Evolutionary conservation across 768 basidiomycete species (phyloP).

Genomic region (Serendipita indica): DNA sequence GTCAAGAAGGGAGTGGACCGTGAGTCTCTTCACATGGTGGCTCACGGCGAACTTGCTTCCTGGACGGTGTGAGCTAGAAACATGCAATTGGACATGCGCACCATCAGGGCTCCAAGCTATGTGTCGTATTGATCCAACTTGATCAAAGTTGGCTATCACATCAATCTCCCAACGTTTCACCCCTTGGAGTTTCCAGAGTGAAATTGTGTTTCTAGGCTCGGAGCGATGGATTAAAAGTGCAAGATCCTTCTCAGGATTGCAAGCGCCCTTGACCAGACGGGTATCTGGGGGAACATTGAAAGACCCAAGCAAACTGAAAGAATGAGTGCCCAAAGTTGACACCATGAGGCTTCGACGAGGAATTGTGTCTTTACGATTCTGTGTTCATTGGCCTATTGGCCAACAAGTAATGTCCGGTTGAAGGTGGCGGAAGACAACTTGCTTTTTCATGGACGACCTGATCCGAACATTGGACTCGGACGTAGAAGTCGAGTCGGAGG

Average conservation of each 20-base stretch:
- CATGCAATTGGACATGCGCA: not conserved
- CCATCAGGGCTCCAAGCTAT: constrained; percentile 3
- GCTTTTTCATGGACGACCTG: constrained; percentile 36
- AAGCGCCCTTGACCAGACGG: not conserved
- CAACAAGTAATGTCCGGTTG: not conserved
- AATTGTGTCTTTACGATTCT: too few species aligned
- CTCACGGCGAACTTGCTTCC: constrained; percentile 3
- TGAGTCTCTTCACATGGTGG: not conserved
- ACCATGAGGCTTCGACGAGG: not conserved
- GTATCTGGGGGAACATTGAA: not conserved
- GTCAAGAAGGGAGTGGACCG: not conserved
- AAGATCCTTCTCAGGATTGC: constrained; percentile 7
- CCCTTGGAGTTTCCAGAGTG: constrained; percentile 2
- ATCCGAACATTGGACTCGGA: constrained; percentile 79
- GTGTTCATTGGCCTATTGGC: too few species aligned
- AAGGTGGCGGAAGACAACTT: not conserved
- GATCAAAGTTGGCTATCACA: not conserved
- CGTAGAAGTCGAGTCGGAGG: constrained; percentile 32
- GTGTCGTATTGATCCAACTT: not conserved
- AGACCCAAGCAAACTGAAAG: not conserved
- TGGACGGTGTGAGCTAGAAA: not conserved
- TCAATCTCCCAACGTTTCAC: constrained; percentile 4
- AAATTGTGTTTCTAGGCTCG: not conserved
- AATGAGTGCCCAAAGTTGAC: not conserved
- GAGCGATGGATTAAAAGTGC: not conserved